These are phyloP conservation scores for Ceratobasidium sp. DNA, from an alignment of 1,284 basidiomycete genomes.

Conservation along the genomic window DNA sequence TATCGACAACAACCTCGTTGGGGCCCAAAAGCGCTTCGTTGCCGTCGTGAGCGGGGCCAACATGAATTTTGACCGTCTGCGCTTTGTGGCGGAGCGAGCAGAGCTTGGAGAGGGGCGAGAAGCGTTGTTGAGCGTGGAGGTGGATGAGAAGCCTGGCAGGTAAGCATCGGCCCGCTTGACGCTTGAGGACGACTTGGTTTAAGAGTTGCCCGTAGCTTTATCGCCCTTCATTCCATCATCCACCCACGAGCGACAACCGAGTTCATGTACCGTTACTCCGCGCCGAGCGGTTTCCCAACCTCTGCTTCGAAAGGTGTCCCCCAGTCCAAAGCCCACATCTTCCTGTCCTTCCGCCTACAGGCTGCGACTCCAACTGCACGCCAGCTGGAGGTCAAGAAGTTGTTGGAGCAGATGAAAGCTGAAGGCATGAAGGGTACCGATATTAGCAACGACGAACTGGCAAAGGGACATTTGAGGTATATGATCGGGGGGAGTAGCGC, in stretches of 20 bases:
- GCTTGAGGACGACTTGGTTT: background rate
- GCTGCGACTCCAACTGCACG: constrained; percentile 63
- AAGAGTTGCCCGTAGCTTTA: constrained; percentile 69
- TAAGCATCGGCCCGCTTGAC: constrained; percentile 54
- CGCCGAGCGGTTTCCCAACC: constrained; percentile 58
- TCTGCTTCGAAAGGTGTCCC: background rate
- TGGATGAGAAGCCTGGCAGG: constrained; percentile 93
- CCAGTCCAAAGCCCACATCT: constrained; percentile 72
- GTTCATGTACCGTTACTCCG: constrained; percentile 91
- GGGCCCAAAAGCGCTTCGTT: constrained; percentile 88
- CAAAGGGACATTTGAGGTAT: constrained; percentile 94
- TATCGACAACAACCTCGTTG: constrained; percentile 79
- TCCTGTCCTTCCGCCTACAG: constrained; percentile 90
- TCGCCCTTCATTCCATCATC: constrained; percentile 86
- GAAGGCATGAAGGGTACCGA: constrained; percentile 86
- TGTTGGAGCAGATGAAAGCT: constrained; percentile 70
- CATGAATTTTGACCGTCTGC: constrained; percentile 97
- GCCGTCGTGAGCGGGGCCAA: constrained; percentile 96
- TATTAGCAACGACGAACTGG: constrained; percentile 94
- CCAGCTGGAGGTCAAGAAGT: constrained; percentile 71
- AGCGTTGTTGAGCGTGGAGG: constrained; percentile 90
- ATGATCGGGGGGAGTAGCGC: constrained; percentile 87
- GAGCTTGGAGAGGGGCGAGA: constrained; percentile 96
- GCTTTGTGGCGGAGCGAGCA: constrained; percentile 98
- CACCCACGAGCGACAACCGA: constrained; percentile 96